A percentile compares a stretch with the other conserved stretches of the same genome.
Evolutionary conservation across 2,329 filamentous ascomycete genomes (phyloP).

Genomic region (Ploettnerulaceae sp.): DNA sequence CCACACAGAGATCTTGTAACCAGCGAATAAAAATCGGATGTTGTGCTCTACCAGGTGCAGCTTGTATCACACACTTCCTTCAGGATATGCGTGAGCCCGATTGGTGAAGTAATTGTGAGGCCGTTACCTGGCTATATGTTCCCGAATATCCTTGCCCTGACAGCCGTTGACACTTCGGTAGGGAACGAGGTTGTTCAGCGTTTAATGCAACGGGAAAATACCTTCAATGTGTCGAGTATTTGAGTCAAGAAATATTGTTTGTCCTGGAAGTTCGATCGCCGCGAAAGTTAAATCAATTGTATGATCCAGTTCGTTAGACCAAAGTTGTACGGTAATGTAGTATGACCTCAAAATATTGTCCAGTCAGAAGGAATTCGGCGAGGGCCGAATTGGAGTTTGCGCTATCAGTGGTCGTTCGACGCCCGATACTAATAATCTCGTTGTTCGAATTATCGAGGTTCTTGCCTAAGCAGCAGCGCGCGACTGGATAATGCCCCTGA

Average conservation of each 20-base stretch:
- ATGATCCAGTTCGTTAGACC: background rate
- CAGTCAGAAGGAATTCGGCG: no score
- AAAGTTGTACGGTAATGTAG: background rate
- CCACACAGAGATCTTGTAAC: constrained; percentile 3
- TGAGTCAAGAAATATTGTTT: constrained; percentile 1
- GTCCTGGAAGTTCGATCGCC: background rate
- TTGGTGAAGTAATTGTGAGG: constrained; percentile 14
- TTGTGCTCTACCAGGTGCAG: constrained; percentile 3
- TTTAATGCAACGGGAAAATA: constrained; percentile 15
- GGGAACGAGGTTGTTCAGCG: constrained; percentile 12
- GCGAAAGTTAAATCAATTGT: background rate
- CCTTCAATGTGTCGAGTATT: background rate
- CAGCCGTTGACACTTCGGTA: constrained; percentile 22
- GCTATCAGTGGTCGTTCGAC: no score
- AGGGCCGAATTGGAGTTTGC: no score
- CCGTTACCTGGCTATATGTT: constrained; percentile 19
- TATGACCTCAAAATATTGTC: background rate
- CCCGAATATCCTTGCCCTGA: constrained; percentile 24
- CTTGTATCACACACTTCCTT: constrained; percentile 12
- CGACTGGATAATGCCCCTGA: constrained; percentile 1
- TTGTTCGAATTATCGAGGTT: no score
- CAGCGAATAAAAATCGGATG: no score
- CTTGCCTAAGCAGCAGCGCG: background rate
- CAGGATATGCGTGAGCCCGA: constrained; percentile 21
- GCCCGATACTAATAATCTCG: no score